Conservation (phyloP, 257 asterid genomes). For the Penstemon davidsonii region DNA sequence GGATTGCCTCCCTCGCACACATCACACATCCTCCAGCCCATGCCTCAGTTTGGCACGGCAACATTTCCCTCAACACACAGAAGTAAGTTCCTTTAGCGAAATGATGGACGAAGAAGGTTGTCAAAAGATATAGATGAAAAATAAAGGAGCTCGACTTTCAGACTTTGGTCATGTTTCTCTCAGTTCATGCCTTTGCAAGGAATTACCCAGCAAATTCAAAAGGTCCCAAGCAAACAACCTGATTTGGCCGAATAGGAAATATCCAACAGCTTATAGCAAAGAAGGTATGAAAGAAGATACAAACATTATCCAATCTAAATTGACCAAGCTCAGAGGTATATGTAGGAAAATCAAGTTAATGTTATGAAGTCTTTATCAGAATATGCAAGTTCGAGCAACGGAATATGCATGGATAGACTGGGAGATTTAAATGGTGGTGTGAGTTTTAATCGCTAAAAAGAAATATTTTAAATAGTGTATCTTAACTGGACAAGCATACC, state of each 20-base stretch:
- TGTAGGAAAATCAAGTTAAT: conserved; percentile 3
- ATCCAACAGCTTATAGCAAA: conserved; percentile 1
- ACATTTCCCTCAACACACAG: not conserved
- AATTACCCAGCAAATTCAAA: not conserved
- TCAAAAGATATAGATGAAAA: not conserved
- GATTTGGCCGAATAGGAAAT: not conserved
- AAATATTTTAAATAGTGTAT: conserved; percentile 17
- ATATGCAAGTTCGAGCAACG: not conserved
- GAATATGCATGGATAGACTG: conserved; percentile 3
- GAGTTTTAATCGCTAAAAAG: conserved; percentile 22
- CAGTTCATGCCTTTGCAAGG: not conserved
- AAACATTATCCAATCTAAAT: not conserved
- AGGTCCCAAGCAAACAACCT: conserved; percentile 9
- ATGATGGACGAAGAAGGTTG: not conserved
- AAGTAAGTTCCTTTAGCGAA: not conserved
- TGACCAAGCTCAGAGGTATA: conserved; percentile 10
- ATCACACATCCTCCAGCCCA: not conserved
- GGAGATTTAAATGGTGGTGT: conserved; percentile 13
- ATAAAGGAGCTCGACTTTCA: not conserved
- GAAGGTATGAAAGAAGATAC: conserved; percentile 1
- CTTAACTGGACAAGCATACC: conserved; percentile 48
- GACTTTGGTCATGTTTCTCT: not conserved
- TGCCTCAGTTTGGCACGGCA: not conserved
- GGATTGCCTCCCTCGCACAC: too few relatives aligned
- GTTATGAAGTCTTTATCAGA: conserved; percentile 12